Conservation (phyloP, 2,329 filamentous ascomycete genomes). For the Talaromyces sp. region DNA sequence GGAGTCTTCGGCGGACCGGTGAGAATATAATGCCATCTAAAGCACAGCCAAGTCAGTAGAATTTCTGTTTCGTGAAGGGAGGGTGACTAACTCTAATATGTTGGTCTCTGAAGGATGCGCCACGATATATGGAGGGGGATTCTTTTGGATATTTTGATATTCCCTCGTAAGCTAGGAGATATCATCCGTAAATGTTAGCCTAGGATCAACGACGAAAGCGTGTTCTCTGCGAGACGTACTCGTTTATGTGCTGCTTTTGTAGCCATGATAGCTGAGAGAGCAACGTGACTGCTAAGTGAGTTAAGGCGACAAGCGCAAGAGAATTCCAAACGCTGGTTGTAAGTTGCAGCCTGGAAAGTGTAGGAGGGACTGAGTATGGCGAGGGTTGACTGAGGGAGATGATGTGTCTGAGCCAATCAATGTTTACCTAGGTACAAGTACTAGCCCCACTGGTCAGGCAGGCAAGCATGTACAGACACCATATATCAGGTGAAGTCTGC, state of each 20-base stretch:
- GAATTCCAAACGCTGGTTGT: no score
- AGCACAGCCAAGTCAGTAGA: background rate
- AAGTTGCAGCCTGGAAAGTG: background rate
- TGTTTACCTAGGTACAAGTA: no score
- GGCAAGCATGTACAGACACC: no score
- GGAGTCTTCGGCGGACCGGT: conserved; percentile 91
- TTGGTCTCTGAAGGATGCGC: conserved; percentile 87
- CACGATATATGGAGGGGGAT: conserved; percentile 81
- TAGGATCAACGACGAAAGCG: background rate
- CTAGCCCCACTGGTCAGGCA: no score
- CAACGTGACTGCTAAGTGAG: background rate
- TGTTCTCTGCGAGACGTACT: conserved; percentile 42
- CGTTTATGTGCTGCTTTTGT: conserved; percentile 69
- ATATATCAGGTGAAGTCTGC: no score
- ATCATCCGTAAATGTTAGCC: background rate
- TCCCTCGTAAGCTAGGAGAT: conserved; percentile 53
- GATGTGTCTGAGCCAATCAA: no score
- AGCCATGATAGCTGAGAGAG: conserved; percentile 50
- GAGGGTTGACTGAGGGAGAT: background rate
- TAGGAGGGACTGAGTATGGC: background rate
- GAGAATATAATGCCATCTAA: conserved; percentile 91
- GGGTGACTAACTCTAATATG: conserved; percentile 70
- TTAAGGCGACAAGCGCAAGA: background rate
- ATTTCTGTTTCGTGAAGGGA: background rate
- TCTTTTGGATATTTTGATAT: conserved; percentile 62